Conservation (phyloP, 1,284 basidiomycete genomes). For the Bjerkandera adusta region DNA sequence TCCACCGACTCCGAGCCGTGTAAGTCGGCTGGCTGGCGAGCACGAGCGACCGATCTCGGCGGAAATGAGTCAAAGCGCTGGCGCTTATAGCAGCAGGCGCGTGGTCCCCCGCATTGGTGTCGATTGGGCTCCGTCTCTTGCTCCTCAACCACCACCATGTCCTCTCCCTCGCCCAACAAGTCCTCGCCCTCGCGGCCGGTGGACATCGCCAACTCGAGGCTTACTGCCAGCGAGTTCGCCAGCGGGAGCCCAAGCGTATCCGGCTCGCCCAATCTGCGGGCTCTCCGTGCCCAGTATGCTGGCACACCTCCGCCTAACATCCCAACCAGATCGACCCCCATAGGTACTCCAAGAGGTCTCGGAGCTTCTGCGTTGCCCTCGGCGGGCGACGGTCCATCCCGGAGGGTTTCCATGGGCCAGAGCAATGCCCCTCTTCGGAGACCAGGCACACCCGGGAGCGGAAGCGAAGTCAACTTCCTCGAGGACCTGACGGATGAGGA, state of each 20-base stretch:
- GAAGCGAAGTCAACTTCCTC: constrained; percentile 32
- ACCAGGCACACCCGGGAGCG: constrained; percentile 29
- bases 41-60: too few species aligned
- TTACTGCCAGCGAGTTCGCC: constrained; percentile 20
- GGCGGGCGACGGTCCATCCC: constrained; percentile 18
- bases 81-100: too few species aligned
- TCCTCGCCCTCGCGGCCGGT: constrained; percentile 56
- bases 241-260: constrained; percentile 27
- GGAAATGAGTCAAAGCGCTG: too few species aligned
- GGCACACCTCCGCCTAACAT: constrained; percentile 67
- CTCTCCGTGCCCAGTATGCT: constrained; percentile 60
- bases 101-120: constrained; percentile 8
- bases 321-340: constrained; percentile 41
- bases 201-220: constrained; percentile 46
- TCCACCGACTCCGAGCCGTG: too few species aligned
- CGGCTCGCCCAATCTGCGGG: constrained; percentile 31
- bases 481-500: constrained; percentile 75
- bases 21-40: too few species aligned
- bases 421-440: constrained; percentile 27
- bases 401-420: constrained; percentile 27
- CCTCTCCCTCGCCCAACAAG: constrained; percentile 25
- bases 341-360: constrained; percentile 29
- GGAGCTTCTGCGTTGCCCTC: constrained; percentile 17
- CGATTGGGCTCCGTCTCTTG: too few species aligned
- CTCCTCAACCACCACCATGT: constrained; percentile 36